Conservation (phyloP, 2,329 filamentous ascomycete genomes). For the Aspergillus awamori region DNA sequence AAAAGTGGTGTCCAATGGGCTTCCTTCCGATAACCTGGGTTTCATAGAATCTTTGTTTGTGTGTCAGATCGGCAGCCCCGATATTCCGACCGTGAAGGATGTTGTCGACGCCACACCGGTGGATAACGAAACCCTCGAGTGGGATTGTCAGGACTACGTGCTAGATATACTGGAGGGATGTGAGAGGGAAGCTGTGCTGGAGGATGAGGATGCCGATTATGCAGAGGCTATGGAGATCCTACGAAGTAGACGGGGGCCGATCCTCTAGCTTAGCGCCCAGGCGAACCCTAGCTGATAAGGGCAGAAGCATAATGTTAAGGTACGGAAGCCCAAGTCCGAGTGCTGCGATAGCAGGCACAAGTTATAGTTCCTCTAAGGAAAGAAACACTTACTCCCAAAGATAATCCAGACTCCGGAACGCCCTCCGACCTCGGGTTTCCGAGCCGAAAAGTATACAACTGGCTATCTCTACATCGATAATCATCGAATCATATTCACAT, state of each 20-base stretch:
- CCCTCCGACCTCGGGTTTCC: slow-evolving; percentile 1
- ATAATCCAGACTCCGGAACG: not conserved
- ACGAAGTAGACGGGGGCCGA: slow-evolving; percentile 16
- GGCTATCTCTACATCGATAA: not conserved
- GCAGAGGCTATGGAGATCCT: slow-evolving; percentile 19
- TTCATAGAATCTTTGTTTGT: slow-evolving; percentile 19
- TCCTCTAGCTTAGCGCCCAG: slow-evolving; percentile 6
- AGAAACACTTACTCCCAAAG: no score
- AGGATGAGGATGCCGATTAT: slow-evolving; percentile 23
- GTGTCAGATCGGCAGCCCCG: slow-evolving; percentile 12
- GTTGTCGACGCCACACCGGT: slow-evolving; percentile 16
- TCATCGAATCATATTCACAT: not conserved
- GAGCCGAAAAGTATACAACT: not conserved
- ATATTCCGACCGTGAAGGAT: slow-evolving; percentile 18
- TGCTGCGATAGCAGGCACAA: not conserved
- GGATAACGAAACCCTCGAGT: slow-evolving; percentile 27
- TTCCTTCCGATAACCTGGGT: slow-evolving; percentile 13
- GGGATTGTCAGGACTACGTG: slow-evolving; percentile 31
- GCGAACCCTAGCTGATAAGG: not conserved
- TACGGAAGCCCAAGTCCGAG: not conserved
- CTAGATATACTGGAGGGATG: slow-evolving; percentile 24
- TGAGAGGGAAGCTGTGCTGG: slow-evolving; percentile 22
- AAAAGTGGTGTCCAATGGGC: slow-evolving; percentile 13
- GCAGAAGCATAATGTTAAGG: not conserved
- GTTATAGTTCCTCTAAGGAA: not conserved